Evolutionary conservation across 108 stramenopile genomes (phyloP).

Genomic region (Pinguiococcus pyrenoidosus): DNA sequence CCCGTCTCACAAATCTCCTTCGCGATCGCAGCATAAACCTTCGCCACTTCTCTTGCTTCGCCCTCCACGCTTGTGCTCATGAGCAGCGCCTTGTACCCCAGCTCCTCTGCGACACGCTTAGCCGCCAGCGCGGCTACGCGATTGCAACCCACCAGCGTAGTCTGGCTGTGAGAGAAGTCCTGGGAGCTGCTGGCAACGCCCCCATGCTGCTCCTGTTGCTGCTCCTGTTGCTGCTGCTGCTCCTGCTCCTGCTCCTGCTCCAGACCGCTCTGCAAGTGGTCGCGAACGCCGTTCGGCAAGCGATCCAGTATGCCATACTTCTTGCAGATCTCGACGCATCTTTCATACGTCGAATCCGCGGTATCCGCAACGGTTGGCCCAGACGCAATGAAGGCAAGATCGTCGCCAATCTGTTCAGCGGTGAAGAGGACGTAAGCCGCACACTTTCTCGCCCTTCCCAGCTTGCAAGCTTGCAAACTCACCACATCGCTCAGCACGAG

Average conservation of each 20-base stretch:
- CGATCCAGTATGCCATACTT: constrained; percentile 32
- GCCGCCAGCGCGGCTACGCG: constrained; percentile 55
- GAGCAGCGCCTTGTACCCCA: constrained; percentile 59
- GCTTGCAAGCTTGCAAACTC: too few species aligned
- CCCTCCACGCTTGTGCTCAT: constrained; percentile 59
- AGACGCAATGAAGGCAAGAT: constrained; percentile 65
- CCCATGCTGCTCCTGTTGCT: not conserved
- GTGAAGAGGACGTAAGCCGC: too few species aligned
- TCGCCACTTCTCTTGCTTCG: constrained; percentile 56
- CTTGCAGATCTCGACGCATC: constrained; percentile 40
- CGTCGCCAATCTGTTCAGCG: too few species aligned
- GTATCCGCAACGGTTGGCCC: constrained; percentile 66
- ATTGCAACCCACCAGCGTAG: constrained; percentile 63
- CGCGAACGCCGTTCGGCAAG: constrained; percentile 17
- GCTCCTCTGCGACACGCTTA: constrained; percentile 38
- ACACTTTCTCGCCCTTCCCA: too few species aligned
- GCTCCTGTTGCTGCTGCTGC: constrained; percentile 2
- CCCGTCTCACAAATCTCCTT: constrained; percentile 49
- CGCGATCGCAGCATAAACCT: constrained; percentile 52
- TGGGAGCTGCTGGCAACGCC: too few species aligned
- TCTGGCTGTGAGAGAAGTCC: too few species aligned
- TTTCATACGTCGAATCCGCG: constrained; percentile 41
- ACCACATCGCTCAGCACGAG: constrained; percentile 58
- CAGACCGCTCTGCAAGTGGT: constrained; percentile 15
- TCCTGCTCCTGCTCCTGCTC: constrained; percentile 20